Percentiles rank a stretch among this genome's conserved stretches.
Evolutionary conservation across 1,284 basidiomycete genomes (phyloP).

Genomic region (Leccinum insolens): DNA sequence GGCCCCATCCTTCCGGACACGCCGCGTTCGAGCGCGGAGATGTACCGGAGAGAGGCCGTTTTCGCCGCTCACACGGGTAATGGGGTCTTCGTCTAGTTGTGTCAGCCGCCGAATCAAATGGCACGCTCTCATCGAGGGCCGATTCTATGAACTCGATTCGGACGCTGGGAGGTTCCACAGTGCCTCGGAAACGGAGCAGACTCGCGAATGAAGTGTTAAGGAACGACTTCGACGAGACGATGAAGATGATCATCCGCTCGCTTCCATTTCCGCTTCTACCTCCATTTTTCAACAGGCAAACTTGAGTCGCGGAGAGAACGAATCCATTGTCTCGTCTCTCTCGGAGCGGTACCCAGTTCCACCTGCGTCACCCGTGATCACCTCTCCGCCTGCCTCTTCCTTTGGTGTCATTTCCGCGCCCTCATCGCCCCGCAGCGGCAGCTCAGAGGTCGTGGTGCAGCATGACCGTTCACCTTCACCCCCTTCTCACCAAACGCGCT

Average conservation of each 20-base stretch:
- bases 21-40: slow-evolving; percentile 32
- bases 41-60: slow-evolving; percentile 32
- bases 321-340: slow-evolving; percentile 29
- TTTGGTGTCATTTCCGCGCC: slow-evolving; percentile 25
- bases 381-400: slow-evolving; percentile 31
- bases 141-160: slow-evolving; percentile 21
- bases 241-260: slow-evolving; percentile 3
- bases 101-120: slow-evolving; percentile 10
- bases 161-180: slow-evolving; percentile 15
- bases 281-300: not conserved
- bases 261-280: slow-evolving; percentile 4
- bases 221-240: slow-evolving; percentile 2
- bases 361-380: slow-evolving; percentile 30
- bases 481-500: not conserved
- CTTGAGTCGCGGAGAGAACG: slow-evolving; percentile 1
- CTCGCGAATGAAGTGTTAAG: slow-evolving; percentile 24
- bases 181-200: slow-evolving; percentile 20
- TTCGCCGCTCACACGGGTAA: slow-evolving; percentile 28
- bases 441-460: slow-evolving; percentile 21
- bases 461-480: not conserved
- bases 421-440: slow-evolving; percentile 26
- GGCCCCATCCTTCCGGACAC: slow-evolving; percentile 36
- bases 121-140: slow-evolving; percentile 13
- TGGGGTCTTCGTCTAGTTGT: slow-evolving; percentile 20
- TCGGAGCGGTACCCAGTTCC: slow-evolving; percentile 37